Evolutionary conservation across 345 rosid species (phyloP).

Genomic region (Citrus trifoliata): DNA sequence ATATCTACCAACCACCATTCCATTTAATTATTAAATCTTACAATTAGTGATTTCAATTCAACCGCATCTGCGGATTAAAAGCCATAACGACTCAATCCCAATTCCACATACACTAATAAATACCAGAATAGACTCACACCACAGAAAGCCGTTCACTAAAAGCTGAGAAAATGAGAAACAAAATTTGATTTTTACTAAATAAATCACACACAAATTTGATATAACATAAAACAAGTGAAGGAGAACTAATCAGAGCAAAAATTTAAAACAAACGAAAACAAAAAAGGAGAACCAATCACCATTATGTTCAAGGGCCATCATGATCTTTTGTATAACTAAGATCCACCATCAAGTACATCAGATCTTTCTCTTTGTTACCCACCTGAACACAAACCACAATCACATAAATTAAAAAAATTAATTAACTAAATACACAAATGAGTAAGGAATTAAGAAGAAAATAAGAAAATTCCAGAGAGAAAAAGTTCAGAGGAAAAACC

Average conservation of each 20-base stretch:
- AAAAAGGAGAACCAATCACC: slow-evolving; percentile 22
- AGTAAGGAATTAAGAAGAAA: background rate
- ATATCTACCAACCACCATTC: background rate
- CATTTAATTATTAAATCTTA: background rate
- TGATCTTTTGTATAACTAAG: slow-evolving; percentile 41
- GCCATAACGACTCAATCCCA: background rate
- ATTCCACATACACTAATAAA: background rate
- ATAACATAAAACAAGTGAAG: background rate
- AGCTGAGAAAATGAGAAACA: background rate
- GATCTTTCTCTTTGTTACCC: slow-evolving; percentile 46
- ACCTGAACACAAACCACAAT: slow-evolving; percentile 30
- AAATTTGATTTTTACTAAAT: background rate
- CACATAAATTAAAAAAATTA: background rate
- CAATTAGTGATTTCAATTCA: background rate
- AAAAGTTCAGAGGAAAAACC: background rate
- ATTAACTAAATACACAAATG: background rate
- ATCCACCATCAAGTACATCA: slow-evolving; percentile 60
- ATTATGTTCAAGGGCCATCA: slow-evolving; percentile 63
- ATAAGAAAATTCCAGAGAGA: background rate
- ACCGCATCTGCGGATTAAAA: background rate
- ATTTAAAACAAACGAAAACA: background rate
- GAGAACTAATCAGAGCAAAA: background rate
- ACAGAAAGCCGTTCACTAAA: background rate
- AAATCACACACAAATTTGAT: background rate
- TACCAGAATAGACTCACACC: background rate